Evolutionary conservation across 2,329 filamentous ascomycete species (phyloP), one percentile per base, ranked within the genome.

Genomic region (Lasiodiplodia hormozganensis): DNA sequence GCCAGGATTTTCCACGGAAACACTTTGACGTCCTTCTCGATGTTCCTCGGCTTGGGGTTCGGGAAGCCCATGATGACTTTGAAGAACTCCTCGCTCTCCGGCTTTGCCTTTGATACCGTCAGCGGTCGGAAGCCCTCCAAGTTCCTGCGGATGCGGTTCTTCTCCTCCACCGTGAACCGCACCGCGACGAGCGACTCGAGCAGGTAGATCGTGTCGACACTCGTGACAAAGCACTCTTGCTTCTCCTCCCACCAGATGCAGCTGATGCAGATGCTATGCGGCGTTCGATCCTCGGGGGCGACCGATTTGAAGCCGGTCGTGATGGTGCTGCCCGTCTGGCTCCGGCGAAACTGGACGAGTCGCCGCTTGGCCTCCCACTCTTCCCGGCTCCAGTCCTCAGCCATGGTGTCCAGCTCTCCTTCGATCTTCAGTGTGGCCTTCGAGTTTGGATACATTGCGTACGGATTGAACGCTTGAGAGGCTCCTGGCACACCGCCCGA

Each of bases 11-110:
- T 96, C 96, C 96, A 99, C 4, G 94, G 91, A 76, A 98, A 99
- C 14, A 98, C 96, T 82, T 99, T 99, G 77, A 99, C 94, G 76
- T 98, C 95, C 83, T 99, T 99, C 84, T 98, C 96, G 72, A 99
- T 99, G 77, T 98, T 97, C 71, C 96, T 88, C 21, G 96, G 96
- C 81, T 98, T 98, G 2, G 96, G 96, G 70, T 91, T 92, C 14
- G 94, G 93, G 77, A 98, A 98, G 1, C 89, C 93, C 96, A 99
- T 99, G 82, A 99, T 98, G 74, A 97, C 87, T 83, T 97, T 97
- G 89, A 98, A 98, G 80, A 98, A 98, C 67, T 96, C 93, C 79
- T 98, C 95, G 77, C 92, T 97, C 69, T 98, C 95, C 1, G 89
- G 77, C 81, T 97, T 97, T 69, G 90, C 89, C 81, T 99, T 99